Evolutionary conservation across 371 early-diverging fungal species (phyloP), one percentile per base, ranked within the genome.

Genomic region (Entomophthora muscae): DNA sequence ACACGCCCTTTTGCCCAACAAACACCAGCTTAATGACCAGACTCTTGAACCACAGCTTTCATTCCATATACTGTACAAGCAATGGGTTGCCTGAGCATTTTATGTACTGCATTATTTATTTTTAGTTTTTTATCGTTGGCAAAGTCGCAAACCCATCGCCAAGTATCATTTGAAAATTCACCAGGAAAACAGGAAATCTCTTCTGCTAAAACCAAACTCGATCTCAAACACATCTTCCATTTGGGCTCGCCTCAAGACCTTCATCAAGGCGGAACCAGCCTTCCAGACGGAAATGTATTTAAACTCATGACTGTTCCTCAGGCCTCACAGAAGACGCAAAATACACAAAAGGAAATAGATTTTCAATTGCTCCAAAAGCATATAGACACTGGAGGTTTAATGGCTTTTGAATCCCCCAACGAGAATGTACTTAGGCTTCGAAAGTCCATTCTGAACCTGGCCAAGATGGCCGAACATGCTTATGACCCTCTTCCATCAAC

Each of bases 401-500:
- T 42, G 42, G 42, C 42, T 17, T 42, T 42, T 42, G 17, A 42
- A 42, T 5, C 5, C 10, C 42, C 42, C 42, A 42, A 42, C 42
- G 42, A 42, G 10, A 17, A 42, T 42, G 42, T 42, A 10, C 17
- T 42, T 5, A 42, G 17, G 42, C 42, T 42, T 42, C 42, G 61
- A 1, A 61, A 32, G 52, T n/a, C 61, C 22, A 29, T 63, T 54
- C 52, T 63, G 28, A 52, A 26, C n/a, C 54, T 63, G 54, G 63
- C 63, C 28, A 63, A 53, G 23, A 63, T 63, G 63, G 63, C 63
- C 23, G 51, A 24, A 12, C 63, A 63, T 23, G 63, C 63, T 29
- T 63, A 63, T 22, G 30, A 51, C 5, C 53, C 63, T 22, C 52
- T 52, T n/a, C 63, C 63, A 1, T 27, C 52, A 10, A 52, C 5